Conservation (phyloP, 1,139 yeast genomes). For the Geotrichum klebahnii region DNA sequence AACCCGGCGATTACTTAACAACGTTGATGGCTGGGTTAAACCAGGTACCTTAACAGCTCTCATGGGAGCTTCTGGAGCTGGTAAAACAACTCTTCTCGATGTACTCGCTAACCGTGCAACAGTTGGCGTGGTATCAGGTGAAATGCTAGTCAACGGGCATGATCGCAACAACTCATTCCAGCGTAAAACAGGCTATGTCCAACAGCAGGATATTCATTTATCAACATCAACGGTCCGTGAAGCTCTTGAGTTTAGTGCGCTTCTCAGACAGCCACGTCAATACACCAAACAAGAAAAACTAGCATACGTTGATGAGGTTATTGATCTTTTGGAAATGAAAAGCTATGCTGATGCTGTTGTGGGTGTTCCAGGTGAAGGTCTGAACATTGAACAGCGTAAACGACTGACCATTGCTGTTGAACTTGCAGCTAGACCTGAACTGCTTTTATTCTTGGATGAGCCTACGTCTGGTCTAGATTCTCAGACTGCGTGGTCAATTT, state of each 20-base stretch:
- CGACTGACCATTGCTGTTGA: constrained; percentile 83
- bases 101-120: constrained; percentile 54
- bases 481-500: constrained; percentile 73
- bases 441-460: constrained; percentile 75
- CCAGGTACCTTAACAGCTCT: constrained; percentile 59
- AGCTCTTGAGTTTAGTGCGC: constrained; percentile 55
- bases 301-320: constrained; percentile 55
- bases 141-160: constrained; percentile 56
- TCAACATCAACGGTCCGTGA: constrained; percentile 56
- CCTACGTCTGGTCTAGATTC: constrained; percentile 90
- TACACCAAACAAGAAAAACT: constrained; percentile 48
- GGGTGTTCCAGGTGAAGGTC: constrained; percentile 62
- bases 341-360: constrained; percentile 57
- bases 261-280: constrained; percentile 50
- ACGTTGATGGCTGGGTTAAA: constrained; percentile 58
- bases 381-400: constrained; percentile 79
- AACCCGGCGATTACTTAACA: constrained; percentile 45
- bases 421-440: constrained; percentile 75
- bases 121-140: constrained; percentile 57
- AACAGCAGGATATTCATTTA: constrained; percentile 60
- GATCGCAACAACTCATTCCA: constrained; percentile 50
- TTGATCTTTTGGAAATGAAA: constrained; percentile 52
- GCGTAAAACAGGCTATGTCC: constrained; percentile 59
- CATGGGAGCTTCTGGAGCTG: constrained; percentile 68
- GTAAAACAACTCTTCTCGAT: constrained; percentile 58